Evolutionary conservation across 2,329 filamentous ascomycete genomes (phyloP).

Genomic region (Xylariaceae sp.): DNA sequence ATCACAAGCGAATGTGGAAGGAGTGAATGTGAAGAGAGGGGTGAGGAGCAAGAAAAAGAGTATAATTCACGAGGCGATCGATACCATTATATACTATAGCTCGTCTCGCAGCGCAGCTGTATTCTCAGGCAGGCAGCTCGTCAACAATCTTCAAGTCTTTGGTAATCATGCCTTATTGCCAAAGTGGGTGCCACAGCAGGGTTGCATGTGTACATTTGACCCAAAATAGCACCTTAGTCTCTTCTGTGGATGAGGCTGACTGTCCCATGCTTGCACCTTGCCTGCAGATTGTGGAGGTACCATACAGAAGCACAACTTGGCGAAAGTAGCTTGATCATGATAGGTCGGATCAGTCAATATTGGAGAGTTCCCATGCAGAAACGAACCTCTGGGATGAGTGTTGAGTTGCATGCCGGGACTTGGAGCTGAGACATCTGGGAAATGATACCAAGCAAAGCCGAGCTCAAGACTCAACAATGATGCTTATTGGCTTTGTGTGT

Average conservation of each 20-base stretch:
- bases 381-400: constrained; percentile 6
- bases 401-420: not conserved
- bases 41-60: constrained; percentile 10
- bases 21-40: constrained; percentile 24
- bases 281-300: constrained; percentile 13
- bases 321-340: constrained; percentile 7
- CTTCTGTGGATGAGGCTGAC: constrained; percentile 25
- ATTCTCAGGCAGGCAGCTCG: not conserved
- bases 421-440: constrained; percentile 17
- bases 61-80: not conserved
- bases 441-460: constrained; percentile 19
- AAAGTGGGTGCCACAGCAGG: constrained; percentile 7
- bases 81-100: constrained; percentile 23
- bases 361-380: constrained; percentile 7
- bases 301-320: constrained; percentile 13
- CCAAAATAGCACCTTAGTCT: constrained; percentile 26
- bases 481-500: too few relatives aligned
- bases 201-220: constrained; percentile 1
- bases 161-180: constrained; percentile 10
- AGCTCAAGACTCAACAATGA: not conserved
- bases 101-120: constrained; percentile 16
- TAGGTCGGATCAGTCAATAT: constrained; percentile 7
- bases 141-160: not conserved
- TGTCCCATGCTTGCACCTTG: constrained; percentile 1
- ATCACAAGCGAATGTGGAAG: too few relatives aligned